Conservation (phyloP, 2,329 filamentous ascomycete species). For the Pseudodiploospora longispora region DNA sequence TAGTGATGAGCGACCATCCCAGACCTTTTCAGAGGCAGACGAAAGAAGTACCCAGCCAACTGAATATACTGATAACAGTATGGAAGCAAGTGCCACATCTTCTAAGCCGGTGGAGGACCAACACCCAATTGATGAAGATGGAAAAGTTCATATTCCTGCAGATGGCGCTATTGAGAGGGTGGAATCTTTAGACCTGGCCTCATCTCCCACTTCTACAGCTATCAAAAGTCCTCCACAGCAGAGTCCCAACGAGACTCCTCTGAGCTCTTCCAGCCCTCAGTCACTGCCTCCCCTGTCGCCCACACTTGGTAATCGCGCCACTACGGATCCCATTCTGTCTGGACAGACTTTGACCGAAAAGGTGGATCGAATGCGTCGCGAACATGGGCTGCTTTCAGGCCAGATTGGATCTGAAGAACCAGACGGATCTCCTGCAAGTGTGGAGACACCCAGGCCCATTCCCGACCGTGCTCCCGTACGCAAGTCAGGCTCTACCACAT, state of each 20-base stretch:
- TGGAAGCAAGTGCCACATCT: constrained; percentile 23
- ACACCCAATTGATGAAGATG: constrained; percentile 18
- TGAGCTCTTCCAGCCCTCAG: constrained; percentile 1
- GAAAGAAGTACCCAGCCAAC: constrained; percentile 39
- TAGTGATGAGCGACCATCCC: constrained; percentile 37
- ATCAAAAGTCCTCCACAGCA: constrained; percentile 1
- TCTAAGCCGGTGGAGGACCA: constrained; percentile 16
- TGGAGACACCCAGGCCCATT: constrained; percentile 16
- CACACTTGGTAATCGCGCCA: constrained; percentile 9
- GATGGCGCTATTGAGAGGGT: constrained; percentile 36
- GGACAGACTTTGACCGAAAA: constrained; percentile 33
- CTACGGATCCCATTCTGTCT: constrained; percentile 10
- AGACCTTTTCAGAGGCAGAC: constrained; percentile 38
- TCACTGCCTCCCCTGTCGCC: constrained; percentile 17
- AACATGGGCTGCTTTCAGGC: constrained; percentile 26
- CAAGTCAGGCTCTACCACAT: constrained; percentile 36
- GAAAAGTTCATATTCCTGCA: constrained; percentile 20
- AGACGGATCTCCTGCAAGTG: constrained; percentile 11
- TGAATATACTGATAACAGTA: constrained; percentile 27
- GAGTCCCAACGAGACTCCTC: not conserved
- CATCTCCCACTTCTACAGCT: constrained; percentile 12
- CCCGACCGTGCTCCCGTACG: constrained; percentile 33
- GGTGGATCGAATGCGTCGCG: constrained; percentile 44
- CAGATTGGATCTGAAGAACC: constrained; percentile 23
- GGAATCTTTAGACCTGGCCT: constrained; percentile 39